A percentile compares a stretch with the other conserved stretches of the same genome.
phyloP scores from a whole-genome alignment of 2,329 filamentous ascomycete species.

The Magnaporthiopsis incrustans region DNA sequence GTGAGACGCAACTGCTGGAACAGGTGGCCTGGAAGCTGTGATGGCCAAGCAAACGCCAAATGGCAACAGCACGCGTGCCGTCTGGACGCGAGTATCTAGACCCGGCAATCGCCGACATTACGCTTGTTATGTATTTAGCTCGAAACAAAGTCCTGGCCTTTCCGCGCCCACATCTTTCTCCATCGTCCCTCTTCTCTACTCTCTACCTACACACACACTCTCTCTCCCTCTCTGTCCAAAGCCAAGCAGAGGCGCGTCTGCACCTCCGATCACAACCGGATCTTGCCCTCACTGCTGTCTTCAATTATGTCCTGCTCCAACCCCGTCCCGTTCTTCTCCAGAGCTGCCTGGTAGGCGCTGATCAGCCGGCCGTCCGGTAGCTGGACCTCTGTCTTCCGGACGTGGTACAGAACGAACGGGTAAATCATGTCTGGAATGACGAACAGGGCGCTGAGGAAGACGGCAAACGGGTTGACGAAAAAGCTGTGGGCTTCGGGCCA shows the following conservation, averaged over 20 bases:
- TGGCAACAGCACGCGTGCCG: background rate
- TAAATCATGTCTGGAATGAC: constrained; percentile 36
- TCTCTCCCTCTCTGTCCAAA: background rate
- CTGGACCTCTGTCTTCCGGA: constrained; percentile 29
- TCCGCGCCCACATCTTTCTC: no score
- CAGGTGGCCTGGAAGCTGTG: background rate
- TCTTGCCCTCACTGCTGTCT: background rate
- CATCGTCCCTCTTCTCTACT: background rate
- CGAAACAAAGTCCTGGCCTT: no score
- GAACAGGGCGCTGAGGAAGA: constrained; percentile 32
- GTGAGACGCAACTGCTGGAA: constrained; percentile 16
- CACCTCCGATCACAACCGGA: background rate
- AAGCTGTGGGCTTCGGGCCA: constrained; percentile 44
- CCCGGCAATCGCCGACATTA: no score
- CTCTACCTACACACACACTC: no score
- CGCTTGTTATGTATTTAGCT: no score
- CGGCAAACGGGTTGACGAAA: constrained; percentile 31
- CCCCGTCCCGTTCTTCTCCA: background rate
- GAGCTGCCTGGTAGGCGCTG: constrained; percentile 2
- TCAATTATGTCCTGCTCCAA: background rate
- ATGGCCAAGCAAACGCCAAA: background rate
- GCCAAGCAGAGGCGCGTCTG: no score
- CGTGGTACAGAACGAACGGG: constrained; percentile 29
- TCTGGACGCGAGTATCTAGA: no score
- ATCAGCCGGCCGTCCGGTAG: constrained; percentile 26